Conservation (phyloP, 768 basidiomycete species). For the Hortiboletus campestris region DNA sequence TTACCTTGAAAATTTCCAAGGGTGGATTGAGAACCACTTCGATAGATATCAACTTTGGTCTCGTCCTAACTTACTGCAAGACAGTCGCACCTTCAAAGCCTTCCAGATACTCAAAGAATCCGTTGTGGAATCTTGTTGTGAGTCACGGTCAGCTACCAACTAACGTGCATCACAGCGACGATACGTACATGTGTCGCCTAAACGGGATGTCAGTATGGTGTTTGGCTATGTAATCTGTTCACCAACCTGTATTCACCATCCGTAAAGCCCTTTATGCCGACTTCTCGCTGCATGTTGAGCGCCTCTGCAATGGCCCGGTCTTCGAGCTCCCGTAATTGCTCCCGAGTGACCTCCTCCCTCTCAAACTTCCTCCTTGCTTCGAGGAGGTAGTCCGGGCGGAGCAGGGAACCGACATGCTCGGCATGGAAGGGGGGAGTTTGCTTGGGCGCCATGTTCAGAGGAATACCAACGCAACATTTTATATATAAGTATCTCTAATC, state of each 20-base stretch:
- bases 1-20: slow-evolving; percentile 27
- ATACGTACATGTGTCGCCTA: slow-evolving; percentile 27
- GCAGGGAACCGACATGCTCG: slow-evolving; percentile 45
- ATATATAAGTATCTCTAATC: no score
- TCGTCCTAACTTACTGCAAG: neutral
- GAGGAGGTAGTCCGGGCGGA: slow-evolving; percentile 41
- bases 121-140: slow-evolving; percentile 26
- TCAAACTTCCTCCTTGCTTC: slow-evolving; percentile 37
- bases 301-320: slow-evolving; percentile 38
- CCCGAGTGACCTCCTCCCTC: slow-evolving; percentile 29
- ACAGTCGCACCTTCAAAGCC: slow-evolving; percentile 23
- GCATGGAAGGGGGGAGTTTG: slow-evolving; percentile 44
- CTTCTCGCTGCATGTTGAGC: slow-evolving; percentile 38
- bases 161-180: neutral
- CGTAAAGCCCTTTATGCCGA: slow-evolving; percentile 41
- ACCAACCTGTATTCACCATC: slow-evolving; percentile 41
- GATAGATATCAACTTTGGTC: slow-evolving; percentile 1
- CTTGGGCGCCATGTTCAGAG: slow-evolving; percentile 16
- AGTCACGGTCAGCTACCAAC: neutral
- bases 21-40: slow-evolving; percentile 24
- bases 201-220: neutral
- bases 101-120: slow-evolving; percentile 27
- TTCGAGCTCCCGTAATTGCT: slow-evolving; percentile 39
- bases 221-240: slow-evolving; percentile 9
- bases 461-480: no score